Conservation (phyloP, 2,329 filamentous ascomycete genomes). For the Ophiobolus disseminans region DNA sequence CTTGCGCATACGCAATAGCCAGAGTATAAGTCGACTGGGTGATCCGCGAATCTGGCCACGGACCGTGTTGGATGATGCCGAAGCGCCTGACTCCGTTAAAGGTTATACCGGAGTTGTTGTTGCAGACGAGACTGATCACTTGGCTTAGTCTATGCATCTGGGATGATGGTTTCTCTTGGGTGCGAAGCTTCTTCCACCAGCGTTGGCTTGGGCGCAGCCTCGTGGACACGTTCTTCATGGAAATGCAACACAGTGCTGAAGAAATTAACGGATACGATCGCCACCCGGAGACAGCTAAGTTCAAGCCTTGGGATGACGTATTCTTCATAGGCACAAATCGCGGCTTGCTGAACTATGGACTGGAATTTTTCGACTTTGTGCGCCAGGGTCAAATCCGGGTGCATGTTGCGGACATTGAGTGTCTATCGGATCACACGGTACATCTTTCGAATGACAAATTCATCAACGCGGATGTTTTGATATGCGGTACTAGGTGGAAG, state of each 20-base stretch:
- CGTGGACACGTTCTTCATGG: conserved; percentile 62
- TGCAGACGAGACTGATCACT: conserved; percentile 69
- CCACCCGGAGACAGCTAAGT: conserved; percentile 49
- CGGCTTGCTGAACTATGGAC: conserved; percentile 66
- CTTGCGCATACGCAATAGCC: conserved; percentile 60
- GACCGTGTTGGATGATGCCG: conserved; percentile 66
- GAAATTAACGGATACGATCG: conserved; percentile 55
- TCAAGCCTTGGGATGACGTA: conserved; percentile 51
- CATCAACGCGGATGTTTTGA: conserved; percentile 58
- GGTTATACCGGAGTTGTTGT: conserved; percentile 69
- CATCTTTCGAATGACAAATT: conserved; percentile 57
- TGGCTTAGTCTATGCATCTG: conserved; percentile 80
- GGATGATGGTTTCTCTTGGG: conserved; percentile 68
- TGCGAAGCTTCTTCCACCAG: conserved; percentile 64
- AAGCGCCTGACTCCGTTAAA: conserved; percentile 70
- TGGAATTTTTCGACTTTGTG: conserved; percentile 64
- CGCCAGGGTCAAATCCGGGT: conserved; percentile 60
- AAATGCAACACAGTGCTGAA: conserved; percentile 61
- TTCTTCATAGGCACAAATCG: conserved; percentile 64
- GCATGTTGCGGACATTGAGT: conserved; percentile 62
- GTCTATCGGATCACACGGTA: conserved; percentile 55
- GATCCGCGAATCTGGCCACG: conserved; percentile 63
- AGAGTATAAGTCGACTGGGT: conserved; percentile 65
- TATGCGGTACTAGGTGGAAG: conserved; percentile 66
- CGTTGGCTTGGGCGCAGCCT: conserved; percentile 63